These are phyloP conservation scores for Skeletonema costatum DNA, from an alignment of 108 stramenopile species.

Conservation along the genomic window DNA sequence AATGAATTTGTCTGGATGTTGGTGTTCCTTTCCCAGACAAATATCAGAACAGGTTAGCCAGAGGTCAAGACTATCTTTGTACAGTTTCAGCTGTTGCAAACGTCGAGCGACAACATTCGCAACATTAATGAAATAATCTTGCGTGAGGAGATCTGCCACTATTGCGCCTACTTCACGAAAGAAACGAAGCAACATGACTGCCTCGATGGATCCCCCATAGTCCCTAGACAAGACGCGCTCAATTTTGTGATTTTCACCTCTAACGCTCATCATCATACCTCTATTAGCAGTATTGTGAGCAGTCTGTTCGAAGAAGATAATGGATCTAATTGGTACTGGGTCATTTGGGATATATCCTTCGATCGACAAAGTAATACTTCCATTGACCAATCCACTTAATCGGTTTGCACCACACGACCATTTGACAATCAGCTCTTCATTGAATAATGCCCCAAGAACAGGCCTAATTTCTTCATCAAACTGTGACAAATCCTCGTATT, in stretches of 20 bases:
- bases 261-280: background rate
- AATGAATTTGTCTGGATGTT: background rate
- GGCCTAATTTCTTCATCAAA: background rate
- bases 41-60: background rate
- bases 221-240: background rate
- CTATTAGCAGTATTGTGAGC: background rate
- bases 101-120: background rate
- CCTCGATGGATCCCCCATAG: background rate
- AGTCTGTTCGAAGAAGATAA: background rate
- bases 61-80: background rate
- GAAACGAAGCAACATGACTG: background rate
- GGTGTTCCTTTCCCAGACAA: background rate
- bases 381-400: too few relatives aligned
- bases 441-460: background rate
- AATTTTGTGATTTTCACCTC: background rate
- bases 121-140: background rate
- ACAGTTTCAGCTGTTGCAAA: background rate
- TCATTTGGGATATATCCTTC: background rate
- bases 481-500: background rate
- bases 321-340: background rate
- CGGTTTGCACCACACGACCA: background rate
- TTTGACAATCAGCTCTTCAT: background rate
- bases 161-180: background rate
- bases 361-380: background rate
- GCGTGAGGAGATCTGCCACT: background rate